A percentile compares a stretch with the other conserved stretches of the same genome.
These are phyloP conservation scores for Elsinoe arachidis DNA, from an alignment of 2,329 filamentous ascomycete genomes.

Conservation along the genomic window DNA sequence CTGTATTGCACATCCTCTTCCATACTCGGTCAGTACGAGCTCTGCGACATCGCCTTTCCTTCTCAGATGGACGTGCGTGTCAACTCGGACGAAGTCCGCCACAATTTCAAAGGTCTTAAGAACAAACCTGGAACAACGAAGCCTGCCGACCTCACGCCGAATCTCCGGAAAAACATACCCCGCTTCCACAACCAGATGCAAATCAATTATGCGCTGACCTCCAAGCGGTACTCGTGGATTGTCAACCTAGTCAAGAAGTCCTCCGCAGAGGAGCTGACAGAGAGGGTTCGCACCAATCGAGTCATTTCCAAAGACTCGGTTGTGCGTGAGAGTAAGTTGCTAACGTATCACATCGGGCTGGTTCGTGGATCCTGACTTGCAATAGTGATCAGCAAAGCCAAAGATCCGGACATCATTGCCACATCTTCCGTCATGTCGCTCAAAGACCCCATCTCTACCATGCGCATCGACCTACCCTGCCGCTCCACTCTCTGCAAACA, in stretches of 20 bases:
- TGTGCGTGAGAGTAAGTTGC: slow-evolving; percentile 65
- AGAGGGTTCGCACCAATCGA: slow-evolving; percentile 55
- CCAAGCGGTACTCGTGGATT: slow-evolving; percentile 55
- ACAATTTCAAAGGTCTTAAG: slow-evolving; percentile 89
- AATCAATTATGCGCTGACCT: slow-evolving; percentile 86
- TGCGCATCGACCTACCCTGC: slow-evolving; percentile 71
- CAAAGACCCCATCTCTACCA: slow-evolving; percentile 84
- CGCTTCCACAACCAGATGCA: slow-evolving; percentile 67
- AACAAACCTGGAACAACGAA: slow-evolving; percentile 93
- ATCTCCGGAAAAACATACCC: slow-evolving; percentile 56
- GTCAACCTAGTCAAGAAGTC: slow-evolving; percentile 68
- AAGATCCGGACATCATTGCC: slow-evolving; percentile 81
- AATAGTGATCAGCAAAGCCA: slow-evolving; percentile 67
- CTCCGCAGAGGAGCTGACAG: slow-evolving; percentile 62
- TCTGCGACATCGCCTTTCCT: slow-evolving; percentile 71
- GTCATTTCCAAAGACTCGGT: slow-evolving; percentile 75
- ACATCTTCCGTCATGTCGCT: slow-evolving; percentile 83
- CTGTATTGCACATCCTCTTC: slow-evolving; percentile 62
- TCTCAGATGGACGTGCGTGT: slow-evolving; percentile 87
- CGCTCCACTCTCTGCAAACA: slow-evolving; percentile 74
- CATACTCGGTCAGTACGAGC: slow-evolving; percentile 47
- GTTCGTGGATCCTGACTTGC: background rate
- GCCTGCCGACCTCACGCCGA: slow-evolving; percentile 79
- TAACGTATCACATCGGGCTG: background rate
- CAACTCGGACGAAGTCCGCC: slow-evolving; percentile 78